Evolutionary conservation across 2,329 filamentous ascomycete species (phyloP).

Genomic region (Elsinoe necatrix): DNA sequence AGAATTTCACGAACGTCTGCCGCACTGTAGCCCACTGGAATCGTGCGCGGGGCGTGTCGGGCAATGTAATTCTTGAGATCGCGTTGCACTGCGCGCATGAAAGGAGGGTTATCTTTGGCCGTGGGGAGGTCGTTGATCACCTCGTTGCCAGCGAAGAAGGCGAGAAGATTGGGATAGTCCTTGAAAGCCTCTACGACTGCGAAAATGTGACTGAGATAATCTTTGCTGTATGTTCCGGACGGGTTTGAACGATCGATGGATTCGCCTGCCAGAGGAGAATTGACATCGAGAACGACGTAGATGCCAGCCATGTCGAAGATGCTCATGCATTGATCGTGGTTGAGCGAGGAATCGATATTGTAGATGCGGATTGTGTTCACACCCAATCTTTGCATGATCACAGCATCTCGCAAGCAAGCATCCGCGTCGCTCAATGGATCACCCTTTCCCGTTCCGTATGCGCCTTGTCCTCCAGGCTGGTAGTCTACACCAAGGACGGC

Average conservation of each 20-base stretch:
- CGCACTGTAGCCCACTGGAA: slow-evolving; percentile 61
- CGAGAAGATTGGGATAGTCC: slow-evolving; percentile 55
- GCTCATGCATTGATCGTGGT: slow-evolving; percentile 54
- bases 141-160: slow-evolving; percentile 61
- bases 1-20: slow-evolving; percentile 68
- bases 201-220: slow-evolving; percentile 52
- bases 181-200: slow-evolving; percentile 59
- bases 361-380: slow-evolving; percentile 59
- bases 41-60: slow-evolving; percentile 47
- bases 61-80: slow-evolving; percentile 62
- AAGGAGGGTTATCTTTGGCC: slow-evolving; percentile 45
- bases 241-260: slow-evolving; percentile 50
- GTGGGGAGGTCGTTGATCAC: slow-evolving; percentile 54
- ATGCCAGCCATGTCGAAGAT: slow-evolving; percentile 59
- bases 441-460: slow-evolving; percentile 43
- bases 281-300: slow-evolving; percentile 59
- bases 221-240: slow-evolving; percentile 45
- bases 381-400: slow-evolving; percentile 54
- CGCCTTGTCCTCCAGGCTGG: slow-evolving; percentile 54
- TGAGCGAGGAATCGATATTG: slow-evolving; percentile 51
- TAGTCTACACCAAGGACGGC: slow-evolving; percentile 57
- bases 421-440: slow-evolving; percentile 52
- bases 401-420: slow-evolving; percentile 54
- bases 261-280: slow-evolving; percentile 49
- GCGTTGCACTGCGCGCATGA: slow-evolving; percentile 54